Evolutionary conservation across 345 rosid genomes (phyloP), one percentile per base, ranked within the genome.

Genomic region (Boechera divaricarpa): DNA sequence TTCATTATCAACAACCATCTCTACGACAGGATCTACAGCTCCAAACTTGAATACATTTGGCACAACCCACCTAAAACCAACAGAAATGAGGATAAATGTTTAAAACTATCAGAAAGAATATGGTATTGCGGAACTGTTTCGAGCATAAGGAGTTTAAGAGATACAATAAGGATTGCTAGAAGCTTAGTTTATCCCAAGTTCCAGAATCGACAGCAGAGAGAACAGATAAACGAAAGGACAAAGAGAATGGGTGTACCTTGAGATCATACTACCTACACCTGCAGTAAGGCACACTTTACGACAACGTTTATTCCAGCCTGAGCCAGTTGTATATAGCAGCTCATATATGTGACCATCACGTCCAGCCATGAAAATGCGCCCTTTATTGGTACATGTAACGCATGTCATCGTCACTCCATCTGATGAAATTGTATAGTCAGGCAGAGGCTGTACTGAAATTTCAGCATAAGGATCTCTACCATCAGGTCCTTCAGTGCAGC

Each of bases 381-480:
- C 98, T 79, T 82, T 91, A 74, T 86, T 90, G 28, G 98, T 86
- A 74, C 92, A 89, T 41, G 90, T 76, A 24, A 95, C 76, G 80
- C 93, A 92, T 58, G 93, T 91, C 99, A 95, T 92, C 31, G 98
- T 88, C 64, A 92, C 88, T 67, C 98, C 98, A 85, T 95, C 99
- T 15, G 97, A 92, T 42, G 97, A 87, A 49, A 91, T 83, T 33
- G 91, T 80, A 74, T 95, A 95, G 75, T 92, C 99, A 70, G 94
- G 94, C 83, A 95, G 78, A 72, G 93, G 87, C 81, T 95, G 99
- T 57, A 95, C 75, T 59, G 97, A 88, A 80, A 93, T 86, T 79
- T 92, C 99, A 51, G 98, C 88, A 81, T 85, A 92, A 65, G 97
- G 98, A 93, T 95, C 99, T 65, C 82, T 78, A 68, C 88, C 94